phyloP scores from a whole-genome alignment of 176 grass and related monocot species.

The Cenchrus americanus region DNA sequence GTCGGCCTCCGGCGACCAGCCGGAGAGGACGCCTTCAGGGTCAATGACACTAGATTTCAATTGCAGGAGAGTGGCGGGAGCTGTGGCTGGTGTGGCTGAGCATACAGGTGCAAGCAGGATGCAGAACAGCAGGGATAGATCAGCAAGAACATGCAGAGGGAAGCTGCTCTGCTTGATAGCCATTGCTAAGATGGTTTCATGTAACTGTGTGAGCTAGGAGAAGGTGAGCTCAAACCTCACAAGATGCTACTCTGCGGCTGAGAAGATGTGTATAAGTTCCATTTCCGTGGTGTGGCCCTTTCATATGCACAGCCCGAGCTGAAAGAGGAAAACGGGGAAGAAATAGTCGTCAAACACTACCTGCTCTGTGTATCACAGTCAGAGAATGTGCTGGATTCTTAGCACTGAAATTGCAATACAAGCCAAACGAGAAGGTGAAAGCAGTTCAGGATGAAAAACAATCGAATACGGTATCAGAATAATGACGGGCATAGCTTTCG shows the following conservation, averaged over 20 bases:
- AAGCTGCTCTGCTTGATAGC: slow-evolving; percentile 25
- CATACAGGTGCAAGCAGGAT: slow-evolving; percentile 37
- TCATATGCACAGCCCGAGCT: slow-evolving; percentile 29
- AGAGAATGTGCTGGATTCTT: slow-evolving; percentile 41
- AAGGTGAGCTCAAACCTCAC: slow-evolving; percentile 31
- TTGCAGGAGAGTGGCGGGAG: slow-evolving; percentile 52
- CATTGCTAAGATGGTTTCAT: slow-evolving; percentile 54
- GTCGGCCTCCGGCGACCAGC: slow-evolving; percentile 60
- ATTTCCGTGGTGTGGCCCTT: slow-evolving; percentile 19
- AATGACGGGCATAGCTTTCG: slow-evolving; percentile 31
- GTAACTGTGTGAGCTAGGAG: slow-evolving; percentile 15
- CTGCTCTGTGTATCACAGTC: slow-evolving; percentile 39
- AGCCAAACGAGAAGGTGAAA: slow-evolving; percentile 58
- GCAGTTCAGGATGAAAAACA: slow-evolving; percentile 9
- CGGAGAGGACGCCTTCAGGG: slow-evolving; percentile 54
- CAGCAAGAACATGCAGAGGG: slow-evolving; percentile 27
- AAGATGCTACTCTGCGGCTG: slow-evolving; percentile 35
- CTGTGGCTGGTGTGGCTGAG: slow-evolving; percentile 33
- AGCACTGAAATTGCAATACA: slow-evolving; percentile 49
- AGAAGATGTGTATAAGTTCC: slow-evolving; percentile 38
- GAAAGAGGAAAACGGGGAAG: not conserved
- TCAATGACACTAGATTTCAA: slow-evolving; percentile 67
- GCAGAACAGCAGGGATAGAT: slow-evolving; percentile 37
- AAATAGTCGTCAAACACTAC: slow-evolving; percentile 45
- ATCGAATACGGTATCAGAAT: slow-evolving; percentile 20